Evolutionary conservation across 164 flowering plant species (phyloP), one percentile per base, ranked within the genome.

Genomic region (Umbilicus rupestris): DNA sequence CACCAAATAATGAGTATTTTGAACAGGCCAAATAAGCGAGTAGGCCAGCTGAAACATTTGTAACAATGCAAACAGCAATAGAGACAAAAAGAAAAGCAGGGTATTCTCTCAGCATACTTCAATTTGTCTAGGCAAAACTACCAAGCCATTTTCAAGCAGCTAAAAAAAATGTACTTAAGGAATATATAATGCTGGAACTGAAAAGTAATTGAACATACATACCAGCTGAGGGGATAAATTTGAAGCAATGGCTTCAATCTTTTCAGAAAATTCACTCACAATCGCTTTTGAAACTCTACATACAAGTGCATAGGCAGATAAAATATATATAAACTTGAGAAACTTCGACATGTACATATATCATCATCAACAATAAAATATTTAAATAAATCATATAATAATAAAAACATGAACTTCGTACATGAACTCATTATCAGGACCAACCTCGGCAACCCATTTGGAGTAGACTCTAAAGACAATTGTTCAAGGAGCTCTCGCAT

Each of bases 361-460:
- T 60, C 37, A 30, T 30, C n/a, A 60, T 3, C 2, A 30, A 29
- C 64, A 4, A 15, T 1, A 31, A 5, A 62, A 2, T 11, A 24
- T 8, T 1, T 28, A 39, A 20, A 19, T 20, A 62, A 14, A 26
- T 46, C 24, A 29, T 29, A 17, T 39, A 24, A 29, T 30, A 15
- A 31, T 33, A 16, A 63, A 15, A 39, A 63, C 17, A 63, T 2
- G 22, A 63, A 39, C 29, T 24, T 30, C 2, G 12, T 41, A 41
- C 44, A 41, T 26, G 17, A 55, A n/a, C 17, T n/a, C 16, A 24
- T 15, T 26, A 41, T 8, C 49, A 29, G 12, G 37, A 37, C n/a
- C n/a, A 17, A 90, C 98, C 93, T 88, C 15, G 92, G 94, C 69
- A 90, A 77, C 63, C 96, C 98, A 42, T 87, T 94, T 5, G 84